Percentiles rank a stretch among this genome's conserved stretches.
Conservation (phyloP, 768 basidiomycete species). For the Suillus americanus region DNA sequence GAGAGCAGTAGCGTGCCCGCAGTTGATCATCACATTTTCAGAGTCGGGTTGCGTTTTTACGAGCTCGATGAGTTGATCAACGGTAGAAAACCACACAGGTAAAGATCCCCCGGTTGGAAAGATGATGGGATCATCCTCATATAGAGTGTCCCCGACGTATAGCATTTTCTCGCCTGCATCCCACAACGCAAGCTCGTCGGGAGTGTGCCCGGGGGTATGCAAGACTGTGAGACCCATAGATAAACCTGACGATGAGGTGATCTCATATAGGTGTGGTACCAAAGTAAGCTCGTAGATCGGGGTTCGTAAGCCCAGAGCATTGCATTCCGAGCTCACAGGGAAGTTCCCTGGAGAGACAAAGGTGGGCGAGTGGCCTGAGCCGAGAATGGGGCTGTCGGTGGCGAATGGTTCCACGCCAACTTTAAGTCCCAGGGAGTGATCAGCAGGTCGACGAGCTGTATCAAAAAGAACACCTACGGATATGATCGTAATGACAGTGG, state of each 20-base stretch:
- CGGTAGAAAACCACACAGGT: slow-evolving; percentile 44
- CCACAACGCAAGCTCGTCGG: slow-evolving; percentile 57
- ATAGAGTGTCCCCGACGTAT: slow-evolving; percentile 57
- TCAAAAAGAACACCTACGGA: slow-evolving; percentile 39
- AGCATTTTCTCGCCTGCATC: slow-evolving; percentile 49
- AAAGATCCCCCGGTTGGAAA: slow-evolving; percentile 58
- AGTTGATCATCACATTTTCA: slow-evolving; percentile 41
- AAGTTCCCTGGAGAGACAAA: slow-evolving; percentile 44
- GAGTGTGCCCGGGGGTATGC: slow-evolving; percentile 60
- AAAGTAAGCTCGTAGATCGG: slow-evolving; percentile 48
- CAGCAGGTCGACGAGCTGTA: not conserved
- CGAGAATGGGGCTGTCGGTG: slow-evolving; percentile 45
- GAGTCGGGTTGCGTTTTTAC: slow-evolving; percentile 30
- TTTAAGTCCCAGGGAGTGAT: slow-evolving; percentile 15
- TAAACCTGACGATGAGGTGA: slow-evolving; percentile 23
- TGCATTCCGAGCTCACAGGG: slow-evolving; percentile 47
- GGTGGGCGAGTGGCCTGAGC: slow-evolving; percentile 44
- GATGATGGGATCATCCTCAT: slow-evolving; percentile 55
- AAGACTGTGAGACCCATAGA: slow-evolving; percentile 42
- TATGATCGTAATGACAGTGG: slow-evolving; percentile 62
- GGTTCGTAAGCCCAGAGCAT: slow-evolving; percentile 36
- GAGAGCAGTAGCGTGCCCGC: slow-evolving; percentile 48
- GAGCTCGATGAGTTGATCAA: slow-evolving; percentile 44
- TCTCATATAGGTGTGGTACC: slow-evolving; percentile 40
- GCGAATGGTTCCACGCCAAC: slow-evolving; percentile 54